phyloP scores from a whole-genome alignment of 257 asterid genomes.

The Schizonepeta tenuifolia region DNA sequence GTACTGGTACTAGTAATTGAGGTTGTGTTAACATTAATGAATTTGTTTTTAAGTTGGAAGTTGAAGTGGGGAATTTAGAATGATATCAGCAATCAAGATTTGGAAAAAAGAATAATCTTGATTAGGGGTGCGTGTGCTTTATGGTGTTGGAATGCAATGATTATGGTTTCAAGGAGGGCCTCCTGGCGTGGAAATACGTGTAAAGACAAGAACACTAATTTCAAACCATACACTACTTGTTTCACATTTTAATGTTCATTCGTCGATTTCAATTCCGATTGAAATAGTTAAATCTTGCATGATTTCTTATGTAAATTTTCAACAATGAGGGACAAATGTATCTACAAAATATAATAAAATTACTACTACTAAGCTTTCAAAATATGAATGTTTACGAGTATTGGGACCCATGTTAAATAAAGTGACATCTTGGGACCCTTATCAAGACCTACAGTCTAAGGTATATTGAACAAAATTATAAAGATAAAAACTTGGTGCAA shows the following conservation, averaged over 20 bases:
- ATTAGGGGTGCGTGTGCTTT: slow-evolving; percentile 38
- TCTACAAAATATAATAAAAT: too few relatives aligned
- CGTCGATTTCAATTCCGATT: too few relatives aligned
- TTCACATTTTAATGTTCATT: background rate
- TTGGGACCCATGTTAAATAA: background rate
- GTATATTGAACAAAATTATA: background rate
- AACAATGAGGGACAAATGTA: background rate
- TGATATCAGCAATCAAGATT: slow-evolving; percentile 50
- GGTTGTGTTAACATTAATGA: slow-evolving; percentile 4
- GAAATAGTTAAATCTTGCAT: background rate
- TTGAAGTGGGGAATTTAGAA: slow-evolving; percentile 33
- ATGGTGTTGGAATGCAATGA: slow-evolving; percentile 49
- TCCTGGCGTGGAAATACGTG: slow-evolving; percentile 51
- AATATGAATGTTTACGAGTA: too few relatives aligned
- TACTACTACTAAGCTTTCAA: too few relatives aligned
- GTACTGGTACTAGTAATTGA: too few relatives aligned
- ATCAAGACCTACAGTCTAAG: background rate
- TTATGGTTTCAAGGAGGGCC: slow-evolving; percentile 42
- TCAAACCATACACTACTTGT: background rate
- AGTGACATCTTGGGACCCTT: background rate
- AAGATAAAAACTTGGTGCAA: too few relatives aligned
- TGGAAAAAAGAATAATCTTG: slow-evolving; percentile 38
- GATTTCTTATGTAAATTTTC: background rate
- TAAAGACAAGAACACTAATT: slow-evolving; percentile 38
- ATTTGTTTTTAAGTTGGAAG: slow-evolving; percentile 13